Evolutionary conservation across 495 filamentous ascomycete genomes (phyloP), one percentile per base, ranked within the genome.

Genomic region (Penicillium simplicissimum): DNA sequence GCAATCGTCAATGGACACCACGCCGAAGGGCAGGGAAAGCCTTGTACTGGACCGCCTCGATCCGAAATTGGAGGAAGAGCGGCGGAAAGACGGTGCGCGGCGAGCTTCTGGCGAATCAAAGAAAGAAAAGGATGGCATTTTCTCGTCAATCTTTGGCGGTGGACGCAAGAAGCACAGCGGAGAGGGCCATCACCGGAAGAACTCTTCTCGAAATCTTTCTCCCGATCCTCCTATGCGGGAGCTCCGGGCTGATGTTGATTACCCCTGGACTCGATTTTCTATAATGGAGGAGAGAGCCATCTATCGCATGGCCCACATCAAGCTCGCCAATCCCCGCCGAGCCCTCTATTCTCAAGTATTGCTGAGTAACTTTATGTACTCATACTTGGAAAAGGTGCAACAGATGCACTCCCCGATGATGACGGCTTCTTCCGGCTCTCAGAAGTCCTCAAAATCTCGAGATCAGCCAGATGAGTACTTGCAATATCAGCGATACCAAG

Each of bases 281-380:
- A 94, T 99, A 59, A 80, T 97, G 48, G 95, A 98, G 76, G 95
- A 99, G 76, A 83, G 96, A 49, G 96, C 95, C 35, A 99, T 99
- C 59, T 99, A 99, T 71, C 84, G 95, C 55, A 96, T 99, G 89
- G 95, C 95, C 13, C 95, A 99, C 73, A 93, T 98, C 76, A 99
- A 99, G 75, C 89, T 99, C 55, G 95, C 95, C 4, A 99, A 99
- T 71, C 95, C 95, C 35, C 87, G 95, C 11, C 88, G 95, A 33
- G 90, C 93, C 42, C 77, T 99, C 36, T 91, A 96, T 67, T 97
- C 93, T 48, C 95, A 99, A 71, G 95, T 99, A 25, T 82, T 99
- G 55, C 87, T 99, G 66, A 97, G 93, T 76, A 99, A 99, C 68
- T 99, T 99, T 74, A 99, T 99, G 95, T 99, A 99, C 80, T 94